Conservation (phyloP, 352 stramenopile genomes). For the Phytophthora fragariaefolia region DNA sequence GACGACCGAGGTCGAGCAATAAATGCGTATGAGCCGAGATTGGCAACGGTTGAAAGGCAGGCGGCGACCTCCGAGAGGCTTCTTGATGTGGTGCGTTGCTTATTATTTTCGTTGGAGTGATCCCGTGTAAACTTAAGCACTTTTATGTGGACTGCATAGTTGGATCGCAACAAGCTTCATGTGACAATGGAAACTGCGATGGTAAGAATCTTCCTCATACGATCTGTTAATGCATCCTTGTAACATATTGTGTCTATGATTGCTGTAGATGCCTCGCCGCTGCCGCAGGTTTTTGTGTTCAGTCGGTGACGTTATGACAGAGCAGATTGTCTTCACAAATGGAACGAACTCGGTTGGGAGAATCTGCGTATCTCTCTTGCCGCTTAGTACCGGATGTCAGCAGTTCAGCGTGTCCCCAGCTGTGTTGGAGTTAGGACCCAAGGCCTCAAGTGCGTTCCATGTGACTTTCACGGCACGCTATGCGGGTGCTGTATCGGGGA, state of each 20-base stretch:
- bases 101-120: constrained; percentile 1
- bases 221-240: background rate
- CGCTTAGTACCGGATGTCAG: constrained; percentile 84
- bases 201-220: constrained; percentile 18
- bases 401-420: constrained; percentile 82
- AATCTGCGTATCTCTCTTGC: constrained; percentile 81
- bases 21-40: constrained; percentile 10
- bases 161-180: constrained; percentile 33
- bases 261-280: constrained; percentile 53
- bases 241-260: constrained; percentile 10
- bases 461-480: constrained; percentile 71
- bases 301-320: constrained; percentile 72
- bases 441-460: constrained; percentile 66
- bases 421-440: constrained; percentile 73
- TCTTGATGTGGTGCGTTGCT: constrained; percentile 27
- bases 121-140: too few relatives aligned
- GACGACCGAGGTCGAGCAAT: constrained; percentile 4
- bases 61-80: constrained; percentile 13
- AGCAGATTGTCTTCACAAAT: constrained; percentile 84
- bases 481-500: constrained; percentile 69
- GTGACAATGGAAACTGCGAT: constrained; percentile 36
- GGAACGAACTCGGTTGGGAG: constrained; percentile 56
- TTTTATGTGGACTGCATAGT: too few relatives aligned
- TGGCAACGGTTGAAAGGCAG: constrained; percentile 7
- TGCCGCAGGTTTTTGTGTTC: constrained; percentile 77